phyloP scores from a whole-genome alignment of 1,284 basidiomycete genomes.

The Malassezia sp. region DNA sequence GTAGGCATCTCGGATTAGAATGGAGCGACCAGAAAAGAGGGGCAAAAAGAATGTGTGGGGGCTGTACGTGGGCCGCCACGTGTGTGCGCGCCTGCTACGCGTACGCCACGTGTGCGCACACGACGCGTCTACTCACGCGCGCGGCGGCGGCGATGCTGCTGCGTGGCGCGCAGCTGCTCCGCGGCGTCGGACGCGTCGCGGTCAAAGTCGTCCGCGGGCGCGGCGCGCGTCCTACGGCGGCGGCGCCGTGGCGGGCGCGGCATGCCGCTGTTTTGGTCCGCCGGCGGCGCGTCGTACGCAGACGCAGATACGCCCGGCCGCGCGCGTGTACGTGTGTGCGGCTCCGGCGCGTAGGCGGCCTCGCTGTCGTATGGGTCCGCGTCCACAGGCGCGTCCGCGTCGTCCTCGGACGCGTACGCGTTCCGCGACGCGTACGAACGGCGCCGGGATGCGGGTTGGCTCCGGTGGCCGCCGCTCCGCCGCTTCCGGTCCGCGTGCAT shows the following conservation, averaged over 20 bases:
- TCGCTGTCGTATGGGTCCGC: neutral
- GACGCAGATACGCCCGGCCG: no score
- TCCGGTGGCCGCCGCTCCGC: neutral
- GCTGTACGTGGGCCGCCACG: no score
- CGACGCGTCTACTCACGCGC: no score
- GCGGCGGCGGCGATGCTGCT: no score
- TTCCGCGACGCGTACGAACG: neutral
- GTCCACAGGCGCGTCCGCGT: neutral
- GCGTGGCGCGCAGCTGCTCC: neutral
- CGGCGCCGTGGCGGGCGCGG: neutral
- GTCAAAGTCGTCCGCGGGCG: conserved; percentile 1
- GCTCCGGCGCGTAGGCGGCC: neutral
- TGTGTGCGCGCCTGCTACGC: no score
- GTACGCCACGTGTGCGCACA: no score
- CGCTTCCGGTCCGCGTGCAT: neutral
- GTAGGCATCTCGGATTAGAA: no score
- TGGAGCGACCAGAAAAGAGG: no score
- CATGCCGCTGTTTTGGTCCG: no score
- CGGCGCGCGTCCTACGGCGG: neutral
- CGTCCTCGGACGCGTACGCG: neutral
- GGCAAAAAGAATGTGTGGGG: no score
- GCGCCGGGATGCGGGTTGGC: neutral
- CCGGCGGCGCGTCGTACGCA: no score
- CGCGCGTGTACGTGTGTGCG: no score
- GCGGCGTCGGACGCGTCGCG: neutral